phyloP scores from a whole-genome alignment of 768 basidiomycete species.

The Pluteus cervinus region DNA sequence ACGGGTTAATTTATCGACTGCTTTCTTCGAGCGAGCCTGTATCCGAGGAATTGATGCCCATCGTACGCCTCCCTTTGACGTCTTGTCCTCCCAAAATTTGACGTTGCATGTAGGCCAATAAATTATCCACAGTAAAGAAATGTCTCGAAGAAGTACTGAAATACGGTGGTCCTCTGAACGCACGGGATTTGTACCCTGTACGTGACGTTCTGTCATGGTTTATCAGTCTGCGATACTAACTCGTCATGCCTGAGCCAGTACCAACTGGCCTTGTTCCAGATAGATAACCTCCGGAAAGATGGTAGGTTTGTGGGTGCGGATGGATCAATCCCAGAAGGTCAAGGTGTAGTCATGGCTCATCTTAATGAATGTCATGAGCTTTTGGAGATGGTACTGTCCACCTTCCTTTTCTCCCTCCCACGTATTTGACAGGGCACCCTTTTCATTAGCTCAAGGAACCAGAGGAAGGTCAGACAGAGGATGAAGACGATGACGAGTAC shows the following conservation, averaged over 20 bases:
- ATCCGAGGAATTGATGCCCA: conserved; percentile 95
- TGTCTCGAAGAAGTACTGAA: conserved; percentile 94
- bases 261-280: conserved; percentile 91
- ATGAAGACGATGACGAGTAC: conserved; percentile 48
- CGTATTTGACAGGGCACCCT: neutral
- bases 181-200: conserved; percentile 91
- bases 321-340: conserved; percentile 89
- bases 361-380: conserved; percentile 95
- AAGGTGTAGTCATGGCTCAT: conserved; percentile 94
- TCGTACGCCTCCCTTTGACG: conserved; percentile 39
- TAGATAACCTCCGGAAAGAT: conserved; percentile 88
- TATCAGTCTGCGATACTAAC: conserved; percentile 1
- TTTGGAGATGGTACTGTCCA: conserved; percentile 74
- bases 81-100: neutral
- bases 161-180: conserved; percentile 88
- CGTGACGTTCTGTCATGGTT: conserved; percentile 20
- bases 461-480: conserved; percentile 63
- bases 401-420: neutral
- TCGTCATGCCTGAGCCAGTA: conserved; percentile 45
- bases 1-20: conserved; percentile 90
- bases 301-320: conserved; percentile 90
- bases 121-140: conserved; percentile 93
- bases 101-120: conserved; percentile 70
- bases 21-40: conserved; percentile 96
- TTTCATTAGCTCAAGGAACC: conserved; percentile 64